These are phyloP conservation scores for Cytospora piceae DNA, from an alignment of 2,329 filamentous ascomycete genomes.

Conservation along the genomic window DNA sequence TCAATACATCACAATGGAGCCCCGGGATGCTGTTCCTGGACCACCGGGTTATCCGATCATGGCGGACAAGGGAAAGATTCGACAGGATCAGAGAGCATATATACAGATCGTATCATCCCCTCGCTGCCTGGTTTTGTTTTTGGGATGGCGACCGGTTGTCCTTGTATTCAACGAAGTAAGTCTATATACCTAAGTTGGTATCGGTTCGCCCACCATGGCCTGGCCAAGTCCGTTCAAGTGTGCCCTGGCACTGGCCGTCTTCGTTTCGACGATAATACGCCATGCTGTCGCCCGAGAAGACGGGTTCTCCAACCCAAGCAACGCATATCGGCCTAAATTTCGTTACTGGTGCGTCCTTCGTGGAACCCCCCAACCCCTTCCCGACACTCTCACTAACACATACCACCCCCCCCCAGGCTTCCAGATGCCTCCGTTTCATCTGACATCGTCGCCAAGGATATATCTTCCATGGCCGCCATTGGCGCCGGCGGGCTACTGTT, in stretches of 20 bases:
- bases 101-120: too few relatives aligned
- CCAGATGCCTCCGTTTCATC: slow-evolving; percentile 16
- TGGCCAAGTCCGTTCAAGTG: background rate
- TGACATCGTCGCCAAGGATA: slow-evolving; percentile 21
- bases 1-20: too few relatives aligned
- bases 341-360: slow-evolving; percentile 14
- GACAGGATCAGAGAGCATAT: too few relatives aligned
- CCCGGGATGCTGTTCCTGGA: too few relatives aligned
- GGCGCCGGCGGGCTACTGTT: slow-evolving; percentile 26
- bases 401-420: background rate
- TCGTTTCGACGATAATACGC: background rate
- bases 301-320: slow-evolving; percentile 14
- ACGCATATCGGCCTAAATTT: slow-evolving; percentile 12
- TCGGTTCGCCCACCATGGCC: slow-evolving; percentile 3
- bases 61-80: too few relatives aligned
- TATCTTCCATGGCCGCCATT: slow-evolving; percentile 9
- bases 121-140: too few relatives aligned
- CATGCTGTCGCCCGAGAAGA: slow-evolving; percentile 2
- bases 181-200: background rate
- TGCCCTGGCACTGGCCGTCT: slow-evolving; percentile 3
- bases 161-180: background rate
- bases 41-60: too few relatives aligned
- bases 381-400: background rate
- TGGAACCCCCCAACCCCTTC: background rate
- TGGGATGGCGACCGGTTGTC: too few relatives aligned